Percentiles rank a stretch among this genome's conserved stretches.
phyloP scores from a whole-genome alignment of 352 stramenopile genomes.

The Blastocystis sp. region DNA sequence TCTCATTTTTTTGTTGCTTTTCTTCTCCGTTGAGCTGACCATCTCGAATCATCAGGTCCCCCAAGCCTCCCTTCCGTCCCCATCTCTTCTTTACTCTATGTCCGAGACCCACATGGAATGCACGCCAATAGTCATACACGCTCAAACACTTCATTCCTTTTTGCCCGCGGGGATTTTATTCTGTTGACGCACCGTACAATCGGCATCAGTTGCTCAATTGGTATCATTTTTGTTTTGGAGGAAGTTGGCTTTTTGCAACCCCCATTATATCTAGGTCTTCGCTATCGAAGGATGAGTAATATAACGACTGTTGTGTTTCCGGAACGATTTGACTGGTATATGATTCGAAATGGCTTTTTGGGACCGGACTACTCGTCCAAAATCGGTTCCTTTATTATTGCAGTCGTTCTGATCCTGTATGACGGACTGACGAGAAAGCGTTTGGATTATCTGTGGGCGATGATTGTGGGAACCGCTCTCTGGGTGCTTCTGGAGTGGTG shows the following conservation, averaged over 20 bases:
- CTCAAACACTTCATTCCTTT: too few species aligned
- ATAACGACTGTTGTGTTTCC: neutral
- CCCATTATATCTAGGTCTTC: neutral
- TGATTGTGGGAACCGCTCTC: neutral
- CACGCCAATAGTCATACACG: too few species aligned
- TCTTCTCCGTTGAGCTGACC: too few species aligned
- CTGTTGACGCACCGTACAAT: too few species aligned
- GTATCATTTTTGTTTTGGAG: neutral
- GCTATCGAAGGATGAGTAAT: neutral
- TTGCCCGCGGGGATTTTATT: too few species aligned
- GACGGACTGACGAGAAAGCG: conserved; percentile 1
- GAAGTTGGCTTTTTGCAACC: neutral
- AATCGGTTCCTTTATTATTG: neutral
- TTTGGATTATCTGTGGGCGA: neutral
- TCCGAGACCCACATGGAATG: too few species aligned
- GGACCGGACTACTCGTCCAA: conserved; percentile 19
- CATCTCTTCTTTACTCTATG: too few species aligned
- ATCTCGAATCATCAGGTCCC: too few species aligned
- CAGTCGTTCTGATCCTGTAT: neutral
- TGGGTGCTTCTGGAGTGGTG: conserved; percentile 6
- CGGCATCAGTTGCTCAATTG: too few species aligned
- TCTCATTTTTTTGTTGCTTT: too few species aligned
- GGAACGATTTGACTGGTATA: conserved; percentile 24
- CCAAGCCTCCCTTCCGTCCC: too few species aligned
- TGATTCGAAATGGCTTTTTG: conserved; percentile 13